A percentile compares a stretch with the other conserved stretches of the same genome.
phyloP scores from a whole-genome alignment of 2,329 filamentous ascomycete genomes.

The Colletotrichum orbiculare region DNA sequence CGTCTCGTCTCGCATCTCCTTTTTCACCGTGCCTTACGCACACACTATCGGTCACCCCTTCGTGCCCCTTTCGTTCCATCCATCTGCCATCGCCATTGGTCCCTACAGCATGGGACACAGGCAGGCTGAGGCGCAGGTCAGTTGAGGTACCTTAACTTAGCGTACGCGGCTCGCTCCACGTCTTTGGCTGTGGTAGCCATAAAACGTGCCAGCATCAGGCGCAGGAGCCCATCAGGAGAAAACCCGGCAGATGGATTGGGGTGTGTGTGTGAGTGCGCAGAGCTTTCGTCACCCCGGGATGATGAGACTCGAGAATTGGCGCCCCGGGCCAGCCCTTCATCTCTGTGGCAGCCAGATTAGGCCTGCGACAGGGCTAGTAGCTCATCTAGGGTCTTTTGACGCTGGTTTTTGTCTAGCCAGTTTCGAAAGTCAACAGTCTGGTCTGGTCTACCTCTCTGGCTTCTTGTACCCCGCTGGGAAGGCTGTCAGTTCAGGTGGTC shows the following conservation, averaged over 20 bases:
- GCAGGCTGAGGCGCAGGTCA: not conserved
- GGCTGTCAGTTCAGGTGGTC: too few species aligned
- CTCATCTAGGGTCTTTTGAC: not conserved
- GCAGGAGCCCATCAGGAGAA: conserved; percentile 15
- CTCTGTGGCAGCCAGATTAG: conserved; percentile 24
- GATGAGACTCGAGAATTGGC: conserved; percentile 8
- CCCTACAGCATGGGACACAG: not conserved
- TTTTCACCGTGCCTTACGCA: not conserved
- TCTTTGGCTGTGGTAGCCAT: conserved; percentile 8
- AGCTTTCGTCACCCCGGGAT: not conserved
- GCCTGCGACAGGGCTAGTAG: conserved; percentile 19
- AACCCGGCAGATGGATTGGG: conserved; percentile 24
- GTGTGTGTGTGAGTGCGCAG: not conserved
- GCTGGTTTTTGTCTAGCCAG: conserved; percentile 6
- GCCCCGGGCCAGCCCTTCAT: conserved; percentile 25
- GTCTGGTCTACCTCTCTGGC: too few species aligned
- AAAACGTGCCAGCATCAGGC: not conserved
- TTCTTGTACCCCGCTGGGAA: too few species aligned
- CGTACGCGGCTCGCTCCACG: not conserved
- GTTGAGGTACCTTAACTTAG: too few species aligned
- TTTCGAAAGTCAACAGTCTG: not conserved
- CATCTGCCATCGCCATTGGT: not conserved
- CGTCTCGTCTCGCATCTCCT: conserved; percentile 18
- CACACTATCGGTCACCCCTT: conserved; percentile 4
- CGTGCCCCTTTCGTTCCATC: conserved; percentile 9